A percentile compares a stretch with the other conserved stretches of the same genome.
Conservation (phyloP, 2,329 filamentous ascomycete species). For the Cryphonectria naterciae region DNA sequence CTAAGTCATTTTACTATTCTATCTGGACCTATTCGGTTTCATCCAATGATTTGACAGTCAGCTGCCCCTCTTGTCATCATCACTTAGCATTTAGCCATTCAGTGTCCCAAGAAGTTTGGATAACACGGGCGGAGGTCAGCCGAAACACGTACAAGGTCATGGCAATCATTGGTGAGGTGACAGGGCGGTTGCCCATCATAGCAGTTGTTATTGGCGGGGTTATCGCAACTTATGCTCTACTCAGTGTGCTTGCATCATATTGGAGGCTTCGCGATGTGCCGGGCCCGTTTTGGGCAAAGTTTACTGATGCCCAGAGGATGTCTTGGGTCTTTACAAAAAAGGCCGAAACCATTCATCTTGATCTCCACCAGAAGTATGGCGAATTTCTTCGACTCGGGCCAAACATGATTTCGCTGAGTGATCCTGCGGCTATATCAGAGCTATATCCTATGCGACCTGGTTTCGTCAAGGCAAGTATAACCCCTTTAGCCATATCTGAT, state of each 20-base stretch:
- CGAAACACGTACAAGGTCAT: neutral
- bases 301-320: conserved; percentile 31
- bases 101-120: neutral
- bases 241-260: conserved; percentile 17
- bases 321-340: conserved; percentile 32
- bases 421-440: conserved; percentile 37
- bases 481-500: fast-evolving
- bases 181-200: neutral
- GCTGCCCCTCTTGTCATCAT: neutral
- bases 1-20: neutral
- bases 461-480: conserved; percentile 31
- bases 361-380: conserved; percentile 49
- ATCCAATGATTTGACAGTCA: neutral
- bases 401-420: conserved; percentile 51
- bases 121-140: neutral
- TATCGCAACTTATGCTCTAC: neutral
- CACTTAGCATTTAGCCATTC: neutral
- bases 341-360: conserved; percentile 29
- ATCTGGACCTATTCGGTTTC: neutral
- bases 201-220: neutral
- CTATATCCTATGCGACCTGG: conserved; percentile 33
- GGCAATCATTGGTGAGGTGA: neutral
- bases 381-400: conserved; percentile 53
- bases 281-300: conserved; percentile 31
- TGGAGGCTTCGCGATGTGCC: conserved; percentile 32